Base-by-base conservation (phyloP, 345 rosid genomes). In the Syzygium jambos region DNA sequence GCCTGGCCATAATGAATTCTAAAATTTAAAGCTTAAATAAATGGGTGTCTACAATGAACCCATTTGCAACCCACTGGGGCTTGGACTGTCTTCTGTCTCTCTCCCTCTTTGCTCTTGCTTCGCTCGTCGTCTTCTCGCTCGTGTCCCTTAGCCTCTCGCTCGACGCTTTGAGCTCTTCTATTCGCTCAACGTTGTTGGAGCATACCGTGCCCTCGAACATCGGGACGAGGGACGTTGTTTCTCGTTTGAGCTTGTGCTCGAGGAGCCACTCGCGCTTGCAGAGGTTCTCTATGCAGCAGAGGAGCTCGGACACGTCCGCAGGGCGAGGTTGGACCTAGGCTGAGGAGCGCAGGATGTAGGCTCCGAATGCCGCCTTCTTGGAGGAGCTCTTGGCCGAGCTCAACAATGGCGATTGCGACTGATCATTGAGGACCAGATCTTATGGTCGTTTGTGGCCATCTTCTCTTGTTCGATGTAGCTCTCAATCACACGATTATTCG, bases 321-420 rank as follows among this genome's bases (percentile, higher is more conserved):
- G 93, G 95, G 51, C 95, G 94, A 49, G 98, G 98, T 94, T 95
- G 98, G 77, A 96, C 98, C 88, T 96, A 96, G 16, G 98, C 96
- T 10, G 98, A 97, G 84, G 99, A 89, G 85, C 97, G 98, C 12
- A 99, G 98, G 94, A 97, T 95, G 91, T 93, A 95, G 61, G 91
- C 95, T 5, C 98, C 95, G 86, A 96, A 95, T 86, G 77, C 86
- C 15, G 30, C 55, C 51, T 87, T 87, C 23, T 78, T 34, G 43
- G 63, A 84, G 90, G 90, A 86, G 88, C 88, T 87, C 14, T 88
- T 88, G 29, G 55, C 85, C 21, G 87, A 4, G 51, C 82, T 80
- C 30, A 93, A 90, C 2, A 93, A 90, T 2, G 93, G 90, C 27
- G 85, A 87, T 1, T 93, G 95, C 5, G 92, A 92, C 85, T 41